Conservation (phyloP, 1,139 yeast genomes). For the Candida gigantensis region DNA sequence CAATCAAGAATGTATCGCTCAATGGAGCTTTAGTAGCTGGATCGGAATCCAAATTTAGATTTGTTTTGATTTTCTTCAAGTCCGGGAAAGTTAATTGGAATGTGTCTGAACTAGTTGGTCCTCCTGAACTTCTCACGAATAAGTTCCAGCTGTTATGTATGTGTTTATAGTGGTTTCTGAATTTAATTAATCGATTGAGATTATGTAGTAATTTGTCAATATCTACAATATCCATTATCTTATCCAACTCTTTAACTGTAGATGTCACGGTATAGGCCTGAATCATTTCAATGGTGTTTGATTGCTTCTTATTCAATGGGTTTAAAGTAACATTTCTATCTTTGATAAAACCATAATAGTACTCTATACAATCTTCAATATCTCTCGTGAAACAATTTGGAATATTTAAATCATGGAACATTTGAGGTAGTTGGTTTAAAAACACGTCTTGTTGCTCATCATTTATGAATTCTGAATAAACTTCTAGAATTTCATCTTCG, state of each 20-base stretch:
- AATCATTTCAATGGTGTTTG: constrained; percentile 30
- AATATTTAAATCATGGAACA: constrained; percentile 27
- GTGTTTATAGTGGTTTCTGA: constrained; percentile 31
- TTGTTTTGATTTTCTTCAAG: constrained; percentile 31
- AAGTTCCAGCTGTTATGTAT: constrained; percentile 39
- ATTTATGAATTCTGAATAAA: constrained; percentile 20
- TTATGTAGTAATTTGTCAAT: constrained; percentile 39
- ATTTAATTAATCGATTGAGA: constrained; percentile 31
- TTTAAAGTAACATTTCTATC: constrained; percentile 9
- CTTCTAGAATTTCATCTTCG: constrained; percentile 36
- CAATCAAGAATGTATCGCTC: constrained; percentile 41
- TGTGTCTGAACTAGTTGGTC: constrained; percentile 13
- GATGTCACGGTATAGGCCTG: constrained; percentile 32
- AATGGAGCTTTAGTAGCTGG: constrained; percentile 19
- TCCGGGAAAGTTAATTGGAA: constrained; percentile 34
- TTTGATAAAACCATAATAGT: constrained; percentile 33
- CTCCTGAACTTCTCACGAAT: constrained; percentile 26
- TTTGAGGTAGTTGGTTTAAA: constrained; percentile 26
- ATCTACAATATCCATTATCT: constrained; percentile 42
- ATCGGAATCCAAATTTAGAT: constrained; percentile 30
- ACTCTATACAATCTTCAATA: constrained; percentile 32
- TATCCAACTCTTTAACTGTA: constrained; percentile 18
- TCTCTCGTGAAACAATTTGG: constrained; percentile 38
- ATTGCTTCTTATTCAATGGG: constrained; percentile 18
- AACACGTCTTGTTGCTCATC: constrained; percentile 33